Conservation (phyloP, 176 grass and related monocot genomes). For the Dactylis glomerata region DNA sequence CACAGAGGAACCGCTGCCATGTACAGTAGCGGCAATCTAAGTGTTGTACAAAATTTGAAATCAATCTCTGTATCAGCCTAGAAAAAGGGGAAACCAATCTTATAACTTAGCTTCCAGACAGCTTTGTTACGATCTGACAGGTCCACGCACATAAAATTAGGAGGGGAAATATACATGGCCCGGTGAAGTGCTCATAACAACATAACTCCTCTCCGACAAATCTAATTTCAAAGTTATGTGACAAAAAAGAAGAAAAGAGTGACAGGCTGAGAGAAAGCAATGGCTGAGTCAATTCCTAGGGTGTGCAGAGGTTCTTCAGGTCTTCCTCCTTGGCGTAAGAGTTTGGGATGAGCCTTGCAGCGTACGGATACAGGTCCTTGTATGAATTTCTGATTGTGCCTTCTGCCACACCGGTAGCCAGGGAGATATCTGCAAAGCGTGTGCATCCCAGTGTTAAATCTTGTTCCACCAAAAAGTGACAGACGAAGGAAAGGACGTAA, state of each 20-base stretch:
- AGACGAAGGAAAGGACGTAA: background rate
- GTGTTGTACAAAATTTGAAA: background rate
- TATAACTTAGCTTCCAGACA: constrained; percentile 17
- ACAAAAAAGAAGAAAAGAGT: background rate
- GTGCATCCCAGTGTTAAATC: background rate
- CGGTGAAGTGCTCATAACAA: constrained; percentile 24
- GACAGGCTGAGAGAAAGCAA: background rate
- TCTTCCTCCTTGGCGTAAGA: constrained; percentile 83
- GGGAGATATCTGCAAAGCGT: constrained; percentile 64
- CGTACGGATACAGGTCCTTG: constrained; percentile 83
- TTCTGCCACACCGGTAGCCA: constrained; percentile 89
- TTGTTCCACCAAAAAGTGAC: background rate
- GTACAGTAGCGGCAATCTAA: background rate
- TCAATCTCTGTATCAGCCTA: background rate
- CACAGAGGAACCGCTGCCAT: background rate
- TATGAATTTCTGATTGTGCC: constrained; percentile 95
- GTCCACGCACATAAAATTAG: constrained; percentile 41
- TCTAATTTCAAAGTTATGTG: constrained; percentile 41
- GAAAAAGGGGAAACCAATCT: constrained; percentile 12
- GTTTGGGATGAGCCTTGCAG: constrained; percentile 72
- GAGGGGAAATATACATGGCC: constrained; percentile 17
- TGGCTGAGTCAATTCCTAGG: constrained; percentile 30
- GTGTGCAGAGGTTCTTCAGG: constrained; percentile 81
- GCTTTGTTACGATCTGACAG: constrained; percentile 21
- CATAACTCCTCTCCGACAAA: constrained; percentile 27